Percentiles rank a stretch among this genome's conserved stretches.
These are phyloP conservation scores for Russula foetens DNA, from an alignment of 768 basidiomycete genomes.

Conservation along the genomic window DNA sequence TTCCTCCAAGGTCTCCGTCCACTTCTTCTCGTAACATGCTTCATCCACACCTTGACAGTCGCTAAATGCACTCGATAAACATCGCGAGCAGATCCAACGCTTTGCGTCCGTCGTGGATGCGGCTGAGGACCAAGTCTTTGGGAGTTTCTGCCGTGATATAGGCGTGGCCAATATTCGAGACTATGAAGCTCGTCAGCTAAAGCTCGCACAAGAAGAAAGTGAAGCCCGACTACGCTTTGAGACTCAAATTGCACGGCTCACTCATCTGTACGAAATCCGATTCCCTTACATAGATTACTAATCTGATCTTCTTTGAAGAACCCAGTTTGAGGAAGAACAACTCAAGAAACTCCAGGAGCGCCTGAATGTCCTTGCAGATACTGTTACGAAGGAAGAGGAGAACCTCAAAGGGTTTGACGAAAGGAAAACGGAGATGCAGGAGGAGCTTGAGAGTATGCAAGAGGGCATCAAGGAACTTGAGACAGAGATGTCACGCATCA, in stretches of 20 bases:
- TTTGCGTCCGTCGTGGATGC: constrained; percentile 53
- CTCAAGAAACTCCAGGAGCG: constrained; percentile 58
- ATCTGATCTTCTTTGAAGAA: constrained; percentile 35
- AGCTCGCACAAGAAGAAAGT: constrained; percentile 81
- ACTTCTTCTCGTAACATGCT: neutral
- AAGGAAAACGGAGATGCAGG: constrained; percentile 46
- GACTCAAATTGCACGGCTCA: constrained; percentile 77
- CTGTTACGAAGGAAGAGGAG: constrained; percentile 42
- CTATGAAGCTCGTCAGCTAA: constrained; percentile 88
- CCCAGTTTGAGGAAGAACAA: constrained; percentile 76
- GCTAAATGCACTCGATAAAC: constrained; percentile 40
- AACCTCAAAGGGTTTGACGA: constrained; percentile 46
- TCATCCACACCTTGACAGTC: constrained; percentile 33
- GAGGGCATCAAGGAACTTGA: constrained; percentile 46
- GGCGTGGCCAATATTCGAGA: constrained; percentile 78
- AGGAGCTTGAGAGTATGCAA: constrained; percentile 54
- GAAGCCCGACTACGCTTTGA: constrained; percentile 77
- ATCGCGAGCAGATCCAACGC: constrained; percentile 46
- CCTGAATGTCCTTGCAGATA: constrained; percentile 43
- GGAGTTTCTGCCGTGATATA: constrained; percentile 70
- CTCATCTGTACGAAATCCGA: constrained; percentile 59
- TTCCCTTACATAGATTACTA: neutral
- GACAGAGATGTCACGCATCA: constrained; percentile 51
- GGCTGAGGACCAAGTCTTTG: constrained; percentile 78
- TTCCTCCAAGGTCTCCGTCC: neutral